Evolutionary conservation across 306 rosid species (phyloP), one percentile per base, ranked within the genome.

Genomic region (Ochetophila trinervis): DNA sequence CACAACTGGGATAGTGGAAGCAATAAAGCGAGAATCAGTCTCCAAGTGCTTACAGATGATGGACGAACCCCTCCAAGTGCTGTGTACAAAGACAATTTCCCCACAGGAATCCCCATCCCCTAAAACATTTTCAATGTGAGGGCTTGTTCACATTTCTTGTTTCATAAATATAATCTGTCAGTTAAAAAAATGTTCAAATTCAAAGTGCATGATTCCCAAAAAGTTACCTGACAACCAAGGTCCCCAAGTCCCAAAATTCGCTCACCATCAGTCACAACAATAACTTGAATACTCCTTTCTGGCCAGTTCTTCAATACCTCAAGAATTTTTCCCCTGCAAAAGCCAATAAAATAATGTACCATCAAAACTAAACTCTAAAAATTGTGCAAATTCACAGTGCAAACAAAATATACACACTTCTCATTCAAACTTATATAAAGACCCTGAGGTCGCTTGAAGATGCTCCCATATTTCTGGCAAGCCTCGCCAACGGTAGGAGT

Each of bases 101-200:
- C 99, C 17, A 90, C 99, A 23, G 99, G 97, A 81, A 94, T 94
- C 44, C 99, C 99, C 99, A 94, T 94, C 48, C 99, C 99, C 99
- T 93, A 82, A 70, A 75, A 67, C 73, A 84, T 53, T 65, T 48
- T 27, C 70, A 80, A 70, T 78, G 73, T 51, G 57, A 75, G 78
- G 45, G 42, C 24, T 51, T 45, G 42, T 50, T 64, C 65, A 48
- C 50, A 57, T 66, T 65, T 48, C 56, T 16, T 17, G 19, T 50
- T 16, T 14, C 54, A 50, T 50, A 17, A 50, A n/a, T 50, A 50
- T 32, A 63, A 52, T 55, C 30, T 59, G 34, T 21, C 6, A 11
- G 35, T 10, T 63, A 30, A 63, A 60, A 15, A 70, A 24, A 24
- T n/a, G 54, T 27, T n/a, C 23, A 8, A 62, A 3, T 24, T 49